Conservation (phyloP, 345 rosid genomes). For the Stellera chamaejasme region DNA sequence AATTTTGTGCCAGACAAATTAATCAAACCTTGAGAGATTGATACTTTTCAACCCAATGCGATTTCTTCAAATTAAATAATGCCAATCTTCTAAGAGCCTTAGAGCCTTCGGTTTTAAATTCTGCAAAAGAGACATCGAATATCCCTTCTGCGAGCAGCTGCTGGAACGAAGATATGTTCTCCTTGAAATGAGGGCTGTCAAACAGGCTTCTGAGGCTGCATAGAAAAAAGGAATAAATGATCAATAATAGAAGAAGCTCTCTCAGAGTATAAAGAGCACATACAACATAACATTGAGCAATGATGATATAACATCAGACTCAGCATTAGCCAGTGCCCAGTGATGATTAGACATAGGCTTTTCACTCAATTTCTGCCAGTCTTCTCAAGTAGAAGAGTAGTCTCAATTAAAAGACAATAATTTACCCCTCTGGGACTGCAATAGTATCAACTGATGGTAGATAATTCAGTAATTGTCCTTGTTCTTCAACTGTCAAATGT, state of each 20-base stretch:
- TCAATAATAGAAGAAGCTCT: not conserved
- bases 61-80: constrained; percentile 36
- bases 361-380: too few species aligned
- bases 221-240: not conserved
- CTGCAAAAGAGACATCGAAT: constrained; percentile 45
- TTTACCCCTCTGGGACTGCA: constrained; percentile 48
- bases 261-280: not conserved
- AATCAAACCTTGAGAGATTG: constrained; percentile 44
- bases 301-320: not conserved
- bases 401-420: too few species aligned
- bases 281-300: too few species aligned
- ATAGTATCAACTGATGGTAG: constrained; percentile 50
- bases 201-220: constrained; percentile 70
- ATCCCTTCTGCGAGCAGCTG: constrained; percentile 64
- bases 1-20: constrained; percentile 4
- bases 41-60: constrained; percentile 58
- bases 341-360: too few species aligned
- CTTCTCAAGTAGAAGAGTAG: too few species aligned
- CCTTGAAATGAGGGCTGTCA: constrained; percentile 68
- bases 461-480: constrained; percentile 55
- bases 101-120: constrained; percentile 44
- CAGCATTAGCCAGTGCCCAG: too few species aligned
- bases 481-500: constrained; percentile 65
- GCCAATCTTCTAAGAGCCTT: constrained; percentile 49
- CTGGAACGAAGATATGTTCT: constrained; percentile 56